Evolutionary conservation across 768 basidiomycete genomes (phyloP).

Genomic region (Clitopilus hobsonii): DNA sequence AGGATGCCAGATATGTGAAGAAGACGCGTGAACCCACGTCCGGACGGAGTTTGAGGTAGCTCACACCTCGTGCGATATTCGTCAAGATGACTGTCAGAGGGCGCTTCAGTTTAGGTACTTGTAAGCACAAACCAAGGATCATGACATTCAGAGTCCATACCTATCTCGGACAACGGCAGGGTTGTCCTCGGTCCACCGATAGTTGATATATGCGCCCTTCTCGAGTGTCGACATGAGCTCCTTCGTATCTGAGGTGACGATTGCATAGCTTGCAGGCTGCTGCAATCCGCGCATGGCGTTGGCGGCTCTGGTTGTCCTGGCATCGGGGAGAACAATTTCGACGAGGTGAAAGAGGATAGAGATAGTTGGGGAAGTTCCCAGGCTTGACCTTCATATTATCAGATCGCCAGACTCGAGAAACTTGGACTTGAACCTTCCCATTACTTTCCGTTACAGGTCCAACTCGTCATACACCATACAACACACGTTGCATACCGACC

Average conservation of each 20-base stretch:
- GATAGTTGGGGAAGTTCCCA: slow-evolving; percentile 11
- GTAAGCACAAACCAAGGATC: slow-evolving; percentile 4
- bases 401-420: no score
- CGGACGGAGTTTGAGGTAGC: slow-evolving; percentile 96
- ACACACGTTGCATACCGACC: no score
- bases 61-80: slow-evolving; percentile 90
- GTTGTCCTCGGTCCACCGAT: slow-evolving; percentile 97
- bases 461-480: no score
- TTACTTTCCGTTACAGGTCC: no score
- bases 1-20: slow-evolving; percentile 3
- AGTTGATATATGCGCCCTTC: slow-evolving; percentile 83
- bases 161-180: slow-evolving; percentile 81
- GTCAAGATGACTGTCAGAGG: slow-evolving; percentile 97
- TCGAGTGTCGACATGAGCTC: slow-evolving; percentile 87
- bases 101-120: slow-evolving; percentile 62
- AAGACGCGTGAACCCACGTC: slow-evolving; percentile 60
- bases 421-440: no score
- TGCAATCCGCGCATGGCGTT: slow-evolving; percentile 47
- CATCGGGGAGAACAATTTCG: slow-evolving; percentile 48
- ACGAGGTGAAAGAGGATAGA: slow-evolving; percentile 15
- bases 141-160: slow-evolving; percentile 29
- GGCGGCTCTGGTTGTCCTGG: slow-evolving; percentile 50
- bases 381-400: slow-evolving; percentile 25
- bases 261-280: slow-evolving; percentile 74
- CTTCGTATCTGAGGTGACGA: slow-evolving; percentile 76